Evolutionary conservation across 1,139 yeast genomes (phyloP).

Genomic region (Hanseniaspora gamundiae): DNA sequence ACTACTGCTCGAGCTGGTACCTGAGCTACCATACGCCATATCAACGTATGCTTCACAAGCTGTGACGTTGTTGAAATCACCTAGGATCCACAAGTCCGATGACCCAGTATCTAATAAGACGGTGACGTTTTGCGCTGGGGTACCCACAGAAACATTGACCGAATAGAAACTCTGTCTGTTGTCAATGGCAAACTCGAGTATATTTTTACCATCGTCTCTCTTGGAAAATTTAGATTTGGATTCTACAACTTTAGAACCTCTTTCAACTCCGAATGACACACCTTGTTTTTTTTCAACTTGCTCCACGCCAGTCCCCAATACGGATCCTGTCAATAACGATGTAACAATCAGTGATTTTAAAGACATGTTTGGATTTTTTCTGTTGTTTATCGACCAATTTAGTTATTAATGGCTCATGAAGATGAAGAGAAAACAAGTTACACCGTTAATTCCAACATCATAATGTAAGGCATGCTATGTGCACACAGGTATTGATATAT

Average conservation of each 20-base stretch:
- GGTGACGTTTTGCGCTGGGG: slow-evolving; percentile 23
- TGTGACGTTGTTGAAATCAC: slow-evolving; percentile 16
- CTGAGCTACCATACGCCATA: too few species aligned
- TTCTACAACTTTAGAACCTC: slow-evolving; percentile 2
- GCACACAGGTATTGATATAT: too few species aligned
- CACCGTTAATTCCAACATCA: too few species aligned
- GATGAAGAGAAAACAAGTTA: too few species aligned
- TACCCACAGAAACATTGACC: slow-evolving; percentile 26
- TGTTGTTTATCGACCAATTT: too few species aligned
- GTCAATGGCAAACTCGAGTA: slow-evolving; percentile 8
- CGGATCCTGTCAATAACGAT: too few species aligned
- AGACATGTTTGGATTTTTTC: too few species aligned
- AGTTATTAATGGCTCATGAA: too few species aligned
- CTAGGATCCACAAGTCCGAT: slow-evolving; percentile 33
- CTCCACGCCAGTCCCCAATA: too few species aligned
- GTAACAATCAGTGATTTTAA: too few species aligned
- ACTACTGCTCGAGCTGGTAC: background rate
- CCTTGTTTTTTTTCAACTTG: background rate
- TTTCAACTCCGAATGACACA: slow-evolving; percentile 3
- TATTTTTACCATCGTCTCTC: slow-evolving; percentile 3
- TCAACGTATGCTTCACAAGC: slow-evolving; percentile 7
- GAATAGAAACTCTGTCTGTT: slow-evolving; percentile 21
- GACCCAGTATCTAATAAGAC: slow-evolving; percentile 38
- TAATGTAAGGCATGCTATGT: too few species aligned
- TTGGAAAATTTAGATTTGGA: slow-evolving; percentile 1